Evolutionary conservation across 1,139 yeast genomes (phyloP).

Genomic region (Pichia sp.): DNA sequence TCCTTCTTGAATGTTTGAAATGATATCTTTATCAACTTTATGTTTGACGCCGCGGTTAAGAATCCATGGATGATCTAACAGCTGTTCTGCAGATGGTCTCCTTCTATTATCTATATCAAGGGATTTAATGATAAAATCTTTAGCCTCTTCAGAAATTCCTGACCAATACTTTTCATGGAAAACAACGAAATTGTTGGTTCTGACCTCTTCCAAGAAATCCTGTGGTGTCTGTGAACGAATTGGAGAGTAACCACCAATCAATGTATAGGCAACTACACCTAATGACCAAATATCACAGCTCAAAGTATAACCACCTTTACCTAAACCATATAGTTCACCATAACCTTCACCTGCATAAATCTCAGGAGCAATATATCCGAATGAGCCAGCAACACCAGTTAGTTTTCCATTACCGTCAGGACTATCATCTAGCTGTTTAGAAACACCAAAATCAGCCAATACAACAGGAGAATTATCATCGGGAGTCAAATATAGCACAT

Average conservation of each 20-base stretch:
- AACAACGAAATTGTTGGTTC: constrained; percentile 58
- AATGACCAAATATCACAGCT: constrained; percentile 56
- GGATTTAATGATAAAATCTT: constrained; percentile 71
- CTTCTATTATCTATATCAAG: constrained; percentile 73
- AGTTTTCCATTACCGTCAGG: constrained; percentile 49
- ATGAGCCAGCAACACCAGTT: constrained; percentile 52
- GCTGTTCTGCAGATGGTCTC: constrained; percentile 70
- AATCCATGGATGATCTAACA: constrained; percentile 82
- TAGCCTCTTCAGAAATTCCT: constrained; percentile 68
- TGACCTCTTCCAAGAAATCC: constrained; percentile 75
- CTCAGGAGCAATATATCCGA: constrained; percentile 58
- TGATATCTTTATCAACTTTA: constrained; percentile 22
- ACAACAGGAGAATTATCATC: constrained; percentile 46
- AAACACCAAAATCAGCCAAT: constrained; percentile 54
- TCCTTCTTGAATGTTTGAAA: constrained; percentile 48
- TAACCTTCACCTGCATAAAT: constrained; percentile 44
- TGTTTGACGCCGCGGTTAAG: constrained; percentile 33
- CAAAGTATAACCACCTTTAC: constrained; percentile 51
- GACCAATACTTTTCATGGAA: constrained; percentile 89
- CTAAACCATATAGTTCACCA: constrained; percentile 33
- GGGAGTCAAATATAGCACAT: constrained; percentile 40
- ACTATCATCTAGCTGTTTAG: constrained; percentile 34
- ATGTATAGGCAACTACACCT: constrained; percentile 73
- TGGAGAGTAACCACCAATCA: constrained; percentile 89
- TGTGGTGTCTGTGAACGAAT: constrained; percentile 77